These are phyloP conservation scores for Leishmania turanica DNA, from an alignment of 208 protist species.

Conservation along the genomic window DNA sequence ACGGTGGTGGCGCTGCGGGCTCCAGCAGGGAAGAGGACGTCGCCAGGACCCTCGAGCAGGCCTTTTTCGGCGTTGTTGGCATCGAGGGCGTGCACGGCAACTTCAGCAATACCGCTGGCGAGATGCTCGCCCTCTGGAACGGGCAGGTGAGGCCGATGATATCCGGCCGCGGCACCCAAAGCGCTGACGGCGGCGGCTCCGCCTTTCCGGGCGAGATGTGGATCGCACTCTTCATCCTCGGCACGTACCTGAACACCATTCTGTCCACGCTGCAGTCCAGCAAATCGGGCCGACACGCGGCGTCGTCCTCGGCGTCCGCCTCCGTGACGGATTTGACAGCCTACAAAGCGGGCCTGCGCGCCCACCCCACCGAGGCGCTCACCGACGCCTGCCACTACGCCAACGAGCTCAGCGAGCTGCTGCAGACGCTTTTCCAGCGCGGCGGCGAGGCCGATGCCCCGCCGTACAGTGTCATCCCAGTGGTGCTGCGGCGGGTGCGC, in stretches of 20 bases:
- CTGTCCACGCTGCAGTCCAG: slow-evolving; percentile 19
- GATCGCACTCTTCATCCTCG: slow-evolving; percentile 66
- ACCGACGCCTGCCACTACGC: slow-evolving; percentile 57
- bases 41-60: slow-evolving; percentile 41
- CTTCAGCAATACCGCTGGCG: slow-evolving; percentile 39
- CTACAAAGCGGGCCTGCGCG: slow-evolving; percentile 37
- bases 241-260: slow-evolving; percentile 68
- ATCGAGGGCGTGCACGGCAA: slow-evolving; percentile 36
- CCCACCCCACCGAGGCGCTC: slow-evolving; percentile 33
- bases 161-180: neutral
- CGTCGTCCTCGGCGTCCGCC: neutral
- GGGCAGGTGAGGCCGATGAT: slow-evolving; percentile 23
- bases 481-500: slow-evolving; percentile 59
- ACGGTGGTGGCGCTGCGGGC: slow-evolving; percentile 6
- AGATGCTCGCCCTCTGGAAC: slow-evolving; percentile 66
- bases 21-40: slow-evolving; percentile 29
- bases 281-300: neutral
- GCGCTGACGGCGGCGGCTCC: neutral
- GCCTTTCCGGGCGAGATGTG: slow-evolving; percentile 58
- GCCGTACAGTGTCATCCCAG: slow-evolving; percentile 64
- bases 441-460: slow-evolving; percentile 16
- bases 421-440: slow-evolving; percentile 38
- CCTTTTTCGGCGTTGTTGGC: slow-evolving; percentile 61
- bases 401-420: slow-evolving; percentile 47
- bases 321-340: slow-evolving; percentile 14